Percentiles rank a stretch among this genome's conserved stretches.
phyloP scores from a whole-genome alignment of 202 grass and related monocot species.

The Tripidium arundinaceum region DNA sequence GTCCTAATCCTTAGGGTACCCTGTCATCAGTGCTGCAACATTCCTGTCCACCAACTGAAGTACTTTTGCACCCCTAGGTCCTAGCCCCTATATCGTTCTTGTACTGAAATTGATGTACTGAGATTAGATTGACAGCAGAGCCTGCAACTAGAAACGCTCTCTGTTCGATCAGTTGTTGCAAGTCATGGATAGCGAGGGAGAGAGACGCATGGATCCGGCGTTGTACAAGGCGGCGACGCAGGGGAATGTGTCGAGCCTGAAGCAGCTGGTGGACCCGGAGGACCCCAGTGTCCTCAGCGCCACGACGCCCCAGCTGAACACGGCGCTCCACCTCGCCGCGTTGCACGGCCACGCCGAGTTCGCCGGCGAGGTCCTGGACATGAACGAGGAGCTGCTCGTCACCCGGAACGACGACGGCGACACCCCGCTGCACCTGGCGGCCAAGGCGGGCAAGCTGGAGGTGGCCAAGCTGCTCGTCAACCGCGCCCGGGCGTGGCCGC shows the following conservation, averaged over 20 bases:
- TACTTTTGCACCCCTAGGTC: too few relatives aligned
- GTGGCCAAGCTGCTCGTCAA: conserved; percentile 8
- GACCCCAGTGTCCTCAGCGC: conserved; percentile 2
- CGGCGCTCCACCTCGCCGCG: conserved; percentile 65
- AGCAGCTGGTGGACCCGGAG: background rate
- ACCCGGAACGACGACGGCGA: conserved; percentile 40
- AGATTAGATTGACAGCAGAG: background rate
- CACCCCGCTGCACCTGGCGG: conserved; percentile 70
- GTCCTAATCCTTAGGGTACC: background rate
- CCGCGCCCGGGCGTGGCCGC: background rate
- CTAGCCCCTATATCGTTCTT: too few relatives aligned
- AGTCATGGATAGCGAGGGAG: background rate
- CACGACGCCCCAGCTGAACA: conserved; percentile 44
- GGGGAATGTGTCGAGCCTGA: conserved; percentile 35
- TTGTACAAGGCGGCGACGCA: conserved; percentile 43
- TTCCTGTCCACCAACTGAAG: too few relatives aligned
- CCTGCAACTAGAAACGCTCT: background rate
- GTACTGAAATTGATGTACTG: too few relatives aligned
- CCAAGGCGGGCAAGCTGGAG: conserved; percentile 35
- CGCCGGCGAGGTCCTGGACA: conserved; percentile 11
- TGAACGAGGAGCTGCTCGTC: conserved; percentile 12
- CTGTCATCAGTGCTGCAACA: background rate
- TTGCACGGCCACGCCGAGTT: conserved; percentile 32
- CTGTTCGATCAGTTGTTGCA: background rate
- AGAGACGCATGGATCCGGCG: conserved; percentile 33